Evolutionary conservation across 169 alveolate genomes (phyloP).

Genomic region (Haemoproteus tartakovskyi): DNA sequence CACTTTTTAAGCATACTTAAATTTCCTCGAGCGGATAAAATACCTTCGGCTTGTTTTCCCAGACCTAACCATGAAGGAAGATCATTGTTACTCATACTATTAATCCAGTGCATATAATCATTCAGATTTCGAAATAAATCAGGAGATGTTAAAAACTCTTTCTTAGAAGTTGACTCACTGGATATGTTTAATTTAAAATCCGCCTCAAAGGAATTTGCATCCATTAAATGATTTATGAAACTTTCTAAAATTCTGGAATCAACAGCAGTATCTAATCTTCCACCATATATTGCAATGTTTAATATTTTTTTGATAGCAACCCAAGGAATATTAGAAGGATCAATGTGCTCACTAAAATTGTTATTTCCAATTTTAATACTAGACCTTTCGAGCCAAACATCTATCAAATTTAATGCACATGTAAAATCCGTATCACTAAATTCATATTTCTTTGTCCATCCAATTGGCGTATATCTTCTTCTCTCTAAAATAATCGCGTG

Average conservation of each 20-base stretch:
- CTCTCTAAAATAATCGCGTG: conserved; percentile 97
- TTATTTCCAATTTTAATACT: conserved; percentile 60
- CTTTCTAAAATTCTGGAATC: conserved; percentile 90
- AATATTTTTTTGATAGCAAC: conserved; percentile 93
- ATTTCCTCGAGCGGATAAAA: conserved; percentile 44
- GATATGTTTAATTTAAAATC: conserved; percentile 71
- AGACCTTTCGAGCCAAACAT: conserved; percentile 89
- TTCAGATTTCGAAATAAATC: conserved; percentile 53
- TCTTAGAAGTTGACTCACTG: conserved; percentile 49
- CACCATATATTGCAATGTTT: conserved; percentile 94
- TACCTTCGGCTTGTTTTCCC: conserved; percentile 66
- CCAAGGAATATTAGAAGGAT: conserved; percentile 97
- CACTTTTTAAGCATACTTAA: conserved; percentile 51
- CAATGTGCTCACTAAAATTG: conserved; percentile 73
- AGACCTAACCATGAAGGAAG: conserved; percentile 66
- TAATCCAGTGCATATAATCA: conserved; percentile 60
- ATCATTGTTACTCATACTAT: conserved; percentile 60
- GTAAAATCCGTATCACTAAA: conserved; percentile 97
- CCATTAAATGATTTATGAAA: conserved; percentile 87
- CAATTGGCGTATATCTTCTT: conserved; percentile 94
- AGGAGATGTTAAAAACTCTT: conserved; percentile 58
- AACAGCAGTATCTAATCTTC: conserved; percentile 94
- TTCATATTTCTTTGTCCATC: conserved; percentile 96
- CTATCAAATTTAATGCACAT: conserved; percentile 91
- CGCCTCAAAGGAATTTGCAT: conserved; percentile 82